These are phyloP conservation scores for Auriscalpium vulgare DNA, from an alignment of 768 basidiomycete species.

Conservation along the genomic window DNA sequence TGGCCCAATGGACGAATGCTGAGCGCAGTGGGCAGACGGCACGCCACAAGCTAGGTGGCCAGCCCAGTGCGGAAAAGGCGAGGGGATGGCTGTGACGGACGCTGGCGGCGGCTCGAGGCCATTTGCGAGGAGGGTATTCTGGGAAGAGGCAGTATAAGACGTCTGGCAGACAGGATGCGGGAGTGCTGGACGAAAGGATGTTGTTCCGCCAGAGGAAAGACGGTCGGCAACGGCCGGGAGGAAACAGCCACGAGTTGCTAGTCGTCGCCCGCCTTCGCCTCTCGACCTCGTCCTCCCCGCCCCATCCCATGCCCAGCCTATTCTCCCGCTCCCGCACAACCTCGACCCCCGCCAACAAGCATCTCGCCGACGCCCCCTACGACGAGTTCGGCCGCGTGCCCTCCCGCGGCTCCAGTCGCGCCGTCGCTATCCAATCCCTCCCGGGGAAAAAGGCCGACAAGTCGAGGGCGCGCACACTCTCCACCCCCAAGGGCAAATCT, in stretches of 20 bases:
- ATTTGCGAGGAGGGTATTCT: too few species aligned
- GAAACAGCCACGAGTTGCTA: conserved; percentile 1
- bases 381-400: conserved; percentile 65
- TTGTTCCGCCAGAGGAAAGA: too few species aligned
- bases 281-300: background rate
- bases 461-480: conserved; percentile 34
- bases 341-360: conserved; percentile 34
- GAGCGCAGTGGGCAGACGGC: too few species aligned
- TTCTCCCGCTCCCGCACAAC: conserved; percentile 64
- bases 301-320: conserved; percentile 56
- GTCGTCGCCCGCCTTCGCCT: background rate
- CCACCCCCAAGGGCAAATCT: conserved; percentile 27
- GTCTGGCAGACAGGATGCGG: too few species aligned
- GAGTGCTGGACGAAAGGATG: too few species aligned
- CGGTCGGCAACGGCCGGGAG: background rate
- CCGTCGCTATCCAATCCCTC: conserved; percentile 20
- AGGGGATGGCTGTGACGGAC: too few species aligned
- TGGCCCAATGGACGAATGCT: too few species aligned
- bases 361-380: conserved; percentile 19
- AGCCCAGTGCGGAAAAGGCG: too few species aligned
- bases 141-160: too few species aligned
- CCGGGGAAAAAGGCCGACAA: conserved; percentile 44
- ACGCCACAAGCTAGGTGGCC: too few species aligned
- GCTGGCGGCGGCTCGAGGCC: too few species aligned
- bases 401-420: conserved; percentile 36